Base-by-base conservation (phyloP, 805 yeast genomes). In the Myxozyma neglecta region DNA sequence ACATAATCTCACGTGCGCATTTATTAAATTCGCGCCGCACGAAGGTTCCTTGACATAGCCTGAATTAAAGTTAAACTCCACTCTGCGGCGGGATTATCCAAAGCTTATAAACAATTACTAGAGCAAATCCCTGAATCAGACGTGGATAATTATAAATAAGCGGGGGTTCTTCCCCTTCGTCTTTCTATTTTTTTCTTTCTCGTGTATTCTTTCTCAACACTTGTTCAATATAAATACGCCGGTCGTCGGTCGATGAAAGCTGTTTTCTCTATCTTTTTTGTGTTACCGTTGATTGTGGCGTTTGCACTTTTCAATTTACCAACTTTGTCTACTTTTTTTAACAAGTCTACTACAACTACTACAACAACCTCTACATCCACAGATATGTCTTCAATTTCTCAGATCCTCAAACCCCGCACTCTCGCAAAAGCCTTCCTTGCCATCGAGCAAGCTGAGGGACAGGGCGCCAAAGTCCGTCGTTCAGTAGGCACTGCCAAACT, bases 381-480 rank as follows among this genome's bases (percentile, higher is more conserved):
- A 44, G 20, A 13, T 55, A 53, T 35, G 56, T 60, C 46, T 58
- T 39, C 63, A 34, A 16, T 59, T 14, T 40, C 64, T 13, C 45
- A 52, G 8, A 18, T 64, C n/a, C 43, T 42, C 53, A 63, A 60
- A 32, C 60, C 71, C 11, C 59, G 89, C 76, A 73, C 83, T 0
- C 78, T 85, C 51, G 72, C 80, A 24, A 83, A 83, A 69, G 74
- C 77, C 37, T 77, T 85, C 68, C 70, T 79, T 48, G 91, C 93
- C 36, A 70, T 81, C 45, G 89, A 89, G 69, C 90, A 86, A 70
- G 79, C 86, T 18, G 96, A 90, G 75, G 97, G 97, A 66, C 91
- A 81, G 36, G 97, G 96, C n/a, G 96, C 96, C 35, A 76, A 81
- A 36, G 96, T 90, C 29, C 81, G 96, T 72, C 80, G 97, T 69